A percentile compares a stretch with the other conserved stretches of the same genome.
Conservation (phyloP, 495 filamentous ascomycete genomes). For the Aspergillus carlsbadensis region DNA sequence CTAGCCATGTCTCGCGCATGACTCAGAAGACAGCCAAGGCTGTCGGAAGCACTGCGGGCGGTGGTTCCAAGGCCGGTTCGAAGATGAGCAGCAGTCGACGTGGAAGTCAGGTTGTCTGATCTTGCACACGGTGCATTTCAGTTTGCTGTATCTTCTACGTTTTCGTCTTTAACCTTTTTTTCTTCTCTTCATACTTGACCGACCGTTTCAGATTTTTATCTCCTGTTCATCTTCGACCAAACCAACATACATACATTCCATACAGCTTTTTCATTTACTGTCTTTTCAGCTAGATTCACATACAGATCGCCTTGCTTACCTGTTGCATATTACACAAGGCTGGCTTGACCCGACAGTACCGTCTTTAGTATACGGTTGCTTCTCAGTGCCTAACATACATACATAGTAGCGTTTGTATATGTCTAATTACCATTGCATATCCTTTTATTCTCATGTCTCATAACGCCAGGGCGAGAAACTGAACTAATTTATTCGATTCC, state of each 20-base stretch:
- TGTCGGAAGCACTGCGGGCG: slow-evolving; percentile 20
- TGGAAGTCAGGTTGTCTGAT: slow-evolving; percentile 31
- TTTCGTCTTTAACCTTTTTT: slow-evolving; percentile 6
- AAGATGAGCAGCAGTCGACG: slow-evolving; percentile 34
- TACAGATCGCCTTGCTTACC: not conserved
- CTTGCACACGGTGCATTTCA: not conserved
- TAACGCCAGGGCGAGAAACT: no score
- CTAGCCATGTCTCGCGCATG: slow-evolving; percentile 34
- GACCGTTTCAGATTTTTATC: not conserved
- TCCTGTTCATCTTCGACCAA: not conserved
- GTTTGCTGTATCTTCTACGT: slow-evolving; percentile 9
- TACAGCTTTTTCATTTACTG: not conserved
- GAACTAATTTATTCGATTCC: no score
- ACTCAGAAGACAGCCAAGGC: slow-evolving; percentile 43
- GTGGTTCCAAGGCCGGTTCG: slow-evolving; percentile 26
- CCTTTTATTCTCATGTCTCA: no score
- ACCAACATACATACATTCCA: not conserved
- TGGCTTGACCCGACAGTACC: not conserved
- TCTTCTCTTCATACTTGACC: not conserved
- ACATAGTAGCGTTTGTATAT: not conserved
- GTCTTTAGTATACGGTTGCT: not conserved
- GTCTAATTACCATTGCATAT: not conserved
- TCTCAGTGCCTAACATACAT: not conserved
- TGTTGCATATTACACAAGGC: not conserved
- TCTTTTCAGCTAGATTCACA: no score